Evolutionary conservation across 2,329 filamentous ascomycete species (phyloP).

Genomic region (Venturia pyrina): DNA sequence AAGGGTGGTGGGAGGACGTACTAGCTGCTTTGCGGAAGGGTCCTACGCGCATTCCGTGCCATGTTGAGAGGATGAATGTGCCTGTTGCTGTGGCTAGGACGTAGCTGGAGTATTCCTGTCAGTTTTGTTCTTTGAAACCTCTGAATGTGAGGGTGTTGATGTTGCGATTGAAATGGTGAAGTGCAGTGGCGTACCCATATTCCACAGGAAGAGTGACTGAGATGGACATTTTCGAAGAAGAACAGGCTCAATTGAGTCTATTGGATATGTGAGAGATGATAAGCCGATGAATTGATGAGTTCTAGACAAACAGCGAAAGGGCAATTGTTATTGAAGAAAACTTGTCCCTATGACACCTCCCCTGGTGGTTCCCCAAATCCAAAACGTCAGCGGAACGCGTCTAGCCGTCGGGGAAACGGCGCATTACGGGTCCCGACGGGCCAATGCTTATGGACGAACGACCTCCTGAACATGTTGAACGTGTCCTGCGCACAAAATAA

Average conservation of each 20-base stretch:
- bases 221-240: slow-evolving; percentile 14
- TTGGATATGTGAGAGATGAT: not conserved
- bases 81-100: slow-evolving; percentile 45
- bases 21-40: slow-evolving; percentile 41
- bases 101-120: slow-evolving; percentile 31
- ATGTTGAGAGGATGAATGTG: slow-evolving; percentile 42
- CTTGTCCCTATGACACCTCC: not conserved
- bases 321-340: not conserved
- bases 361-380: too few species aligned
- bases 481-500: not conserved
- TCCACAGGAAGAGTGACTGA: slow-evolving; percentile 36
- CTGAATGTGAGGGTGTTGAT: not conserved
- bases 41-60: slow-evolving; percentile 40
- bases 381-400: not conserved
- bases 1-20: slow-evolving; percentile 21
- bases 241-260: not conserved
- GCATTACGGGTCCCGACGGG: not conserved
- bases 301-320: not conserved
- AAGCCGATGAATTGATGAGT: not conserved
- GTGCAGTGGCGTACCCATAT: slow-evolving; percentile 27
- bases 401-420: not conserved
- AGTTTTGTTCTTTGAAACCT: slow-evolving; percentile 12
- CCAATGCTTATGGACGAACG: not conserved
- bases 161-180: slow-evolving; percentile 5
- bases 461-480: not conserved